Evolutionary conservation across 805 yeast species (phyloP).

Genomic region (Ogataea minuta): DNA sequence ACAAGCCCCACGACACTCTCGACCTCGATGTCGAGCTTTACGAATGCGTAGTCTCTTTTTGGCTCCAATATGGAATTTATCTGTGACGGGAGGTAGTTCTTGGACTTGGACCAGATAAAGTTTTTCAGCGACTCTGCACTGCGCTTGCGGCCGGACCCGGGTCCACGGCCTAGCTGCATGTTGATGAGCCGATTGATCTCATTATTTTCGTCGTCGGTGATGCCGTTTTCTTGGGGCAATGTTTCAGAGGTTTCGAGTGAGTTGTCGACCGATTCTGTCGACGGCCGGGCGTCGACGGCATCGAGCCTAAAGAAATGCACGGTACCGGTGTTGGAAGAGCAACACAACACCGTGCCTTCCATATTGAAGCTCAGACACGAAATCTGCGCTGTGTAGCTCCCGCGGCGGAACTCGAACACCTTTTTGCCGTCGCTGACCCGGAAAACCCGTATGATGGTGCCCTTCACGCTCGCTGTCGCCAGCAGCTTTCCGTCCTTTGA

Average conservation of each 20-base stretch:
- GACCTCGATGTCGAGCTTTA: slow-evolving; percentile 50
- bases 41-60: slow-evolving; percentile 84
- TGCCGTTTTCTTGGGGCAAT: slow-evolving; percentile 23
- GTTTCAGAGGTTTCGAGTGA: slow-evolving; percentile 4
- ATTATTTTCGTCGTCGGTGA: slow-evolving; percentile 28
- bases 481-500: slow-evolving; percentile 74
- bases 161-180: slow-evolving; percentile 7
- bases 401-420: slow-evolving; percentile 75
- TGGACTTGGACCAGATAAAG: slow-evolving; percentile 29
- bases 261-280: slow-evolving; percentile 7
- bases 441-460: slow-evolving; percentile 85
- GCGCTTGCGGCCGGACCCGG: slow-evolving; percentile 16
- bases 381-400: slow-evolving; percentile 80
- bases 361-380: slow-evolving; percentile 72
- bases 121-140: slow-evolving; percentile 28
- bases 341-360: slow-evolving; percentile 70
- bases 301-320: slow-evolving; percentile 70
- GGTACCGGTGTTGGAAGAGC: slow-evolving; percentile 85
- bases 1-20: slow-evolving; percentile 31
- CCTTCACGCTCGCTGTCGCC: slow-evolving; percentile 88
- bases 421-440: slow-evolving; percentile 61
- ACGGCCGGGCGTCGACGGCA: background rate
- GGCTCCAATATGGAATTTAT: slow-evolving; percentile 86
- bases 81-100: slow-evolving; percentile 64
- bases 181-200: slow-evolving; percentile 33